phyloP scores from a whole-genome alignment of 2,329 filamentous ascomycete species.

The Apiospora kogelbergensis region DNA sequence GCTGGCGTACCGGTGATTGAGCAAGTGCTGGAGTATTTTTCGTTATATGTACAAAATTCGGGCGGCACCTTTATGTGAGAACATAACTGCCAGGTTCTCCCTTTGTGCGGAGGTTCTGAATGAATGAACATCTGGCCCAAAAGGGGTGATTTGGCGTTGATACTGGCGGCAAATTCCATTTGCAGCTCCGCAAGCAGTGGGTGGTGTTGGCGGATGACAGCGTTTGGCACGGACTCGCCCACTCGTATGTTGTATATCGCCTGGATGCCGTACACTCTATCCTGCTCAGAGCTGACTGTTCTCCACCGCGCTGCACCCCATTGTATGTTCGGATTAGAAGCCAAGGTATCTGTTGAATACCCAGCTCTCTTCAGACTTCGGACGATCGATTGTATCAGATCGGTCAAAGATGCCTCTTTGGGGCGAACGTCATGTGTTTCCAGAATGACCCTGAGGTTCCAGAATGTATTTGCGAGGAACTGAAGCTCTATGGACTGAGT shows the following conservation, averaged over 20 bases:
- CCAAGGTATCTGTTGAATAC: background rate
- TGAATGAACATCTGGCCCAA: conserved; percentile 6
- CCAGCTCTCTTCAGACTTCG: background rate
- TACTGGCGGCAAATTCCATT: background rate
- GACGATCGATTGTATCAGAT: background rate
- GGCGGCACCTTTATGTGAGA: too few relatives aligned
- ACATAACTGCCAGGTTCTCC: too few relatives aligned
- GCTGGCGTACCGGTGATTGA: too few relatives aligned
- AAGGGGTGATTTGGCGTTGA: background rate
- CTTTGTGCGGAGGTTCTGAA: too few relatives aligned
- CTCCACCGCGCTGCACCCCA: background rate
- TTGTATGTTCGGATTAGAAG: background rate
- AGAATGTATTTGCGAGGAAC: background rate
- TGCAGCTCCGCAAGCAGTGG: background rate
- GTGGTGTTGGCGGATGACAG: background rate
- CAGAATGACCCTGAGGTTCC: too few relatives aligned
- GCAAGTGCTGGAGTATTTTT: too few relatives aligned
- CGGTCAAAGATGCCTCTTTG: too few relatives aligned
- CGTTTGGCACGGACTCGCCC: background rate
- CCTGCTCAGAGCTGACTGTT: background rate
- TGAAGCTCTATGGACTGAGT: too few relatives aligned
- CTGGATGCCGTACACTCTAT: background rate
- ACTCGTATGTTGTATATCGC: background rate
- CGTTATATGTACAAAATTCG: too few relatives aligned
- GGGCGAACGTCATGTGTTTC: too few relatives aligned